Evolutionary conservation across 306 rosid genomes (phyloP), one percentile per base, ranked within the genome.

Genomic region (Castanopsis chinensis): DNA sequence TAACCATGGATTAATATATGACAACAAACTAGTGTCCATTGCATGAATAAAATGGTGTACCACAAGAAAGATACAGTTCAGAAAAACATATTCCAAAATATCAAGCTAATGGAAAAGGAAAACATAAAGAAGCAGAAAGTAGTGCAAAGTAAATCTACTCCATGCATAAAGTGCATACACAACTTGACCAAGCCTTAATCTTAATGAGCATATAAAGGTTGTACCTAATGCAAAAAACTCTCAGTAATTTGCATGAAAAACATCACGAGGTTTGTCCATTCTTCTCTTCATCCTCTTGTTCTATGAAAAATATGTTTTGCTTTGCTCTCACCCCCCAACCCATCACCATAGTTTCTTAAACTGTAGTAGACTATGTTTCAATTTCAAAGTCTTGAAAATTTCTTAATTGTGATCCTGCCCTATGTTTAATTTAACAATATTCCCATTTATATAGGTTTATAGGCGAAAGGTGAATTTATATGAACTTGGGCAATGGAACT

Each of bases 241-340:
- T 0, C 32, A 28, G 32, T 28, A 28, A 28, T 3, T 4, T 28
- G 32, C 32, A 28, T 61, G 25, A 12, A 61, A 25, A 25, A 27
- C 89, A 87, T n/a, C 89, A 90, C 18, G 90, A 92, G 97, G 97
- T 92, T 86, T 60, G 89, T 79, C 52, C 76, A 71, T 27, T 45
- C 2, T 28, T 14, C 5, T 35, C 30, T 28, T 28, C 30, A 28
- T 28, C 30, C 30, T 28, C 30, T 3, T 28, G 2, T 28, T 28
- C 3, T 28, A 28, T 28, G 30, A 28, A 28, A 28, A 28, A 28
- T 28, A 28, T 28, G 3, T 28, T 28, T 28, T 28, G 30, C 30
- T 28, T 28, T 21, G 30, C 30, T 28, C 30, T 28, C 30, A 28
- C 30, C 30, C 30, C 30, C 3, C 3, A 28, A 2, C 30, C 30